Base-by-base conservation (phyloP, 257 asterid genomes). In the Gentiana straminea region DNA sequence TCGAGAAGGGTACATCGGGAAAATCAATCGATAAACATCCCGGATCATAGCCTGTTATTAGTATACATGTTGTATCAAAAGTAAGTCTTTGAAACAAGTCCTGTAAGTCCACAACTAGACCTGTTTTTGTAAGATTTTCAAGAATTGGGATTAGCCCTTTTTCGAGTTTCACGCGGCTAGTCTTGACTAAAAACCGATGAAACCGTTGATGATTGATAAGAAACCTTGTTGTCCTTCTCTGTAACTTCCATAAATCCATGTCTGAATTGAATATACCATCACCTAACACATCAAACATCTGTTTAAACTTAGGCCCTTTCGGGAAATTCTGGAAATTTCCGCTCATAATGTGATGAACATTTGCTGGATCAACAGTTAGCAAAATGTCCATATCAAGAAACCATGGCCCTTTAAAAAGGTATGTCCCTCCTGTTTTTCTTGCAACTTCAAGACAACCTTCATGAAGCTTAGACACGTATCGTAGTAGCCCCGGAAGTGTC, bases 201-300 rank as follows among this genome's bases (percentile, higher is more conserved):
- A 83, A 84, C 15, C 60, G 56, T 2, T 57, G 72, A 59, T 78
- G 79, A 41, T 61, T 61, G 49, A 84, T 68, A 45, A 84, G 57
- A 24, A 65, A 70, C 66, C 73, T 49, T 5, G 86, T 72, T 3
- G 54, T 69, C 66, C 59, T 78, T 58, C 93, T 58, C 51, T 80
- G 88, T 24, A 13, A 56, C 66, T 56, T 65, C 94, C 89, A 84
- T 15, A 66, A 48, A 37, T 78, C 80, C 15, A 60, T 1, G 51
- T 83, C 92, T 0, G 87, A 52, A 53, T 76, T 80, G 75, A 83
- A 83, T 33, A 80, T 83, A 46, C 87, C 92, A 4, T 83, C 81
- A 7, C 92, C 87, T 52, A 83, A 53, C 52, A 80, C 78, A n/a
- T 83, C 83, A 47, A 83, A 83, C 33, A 77, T 77, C 50, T 80